Percentiles rank a stretch among this genome's conserved stretches.
Conservation (phyloP, 495 filamentous ascomycete genomes). For the Penicillium daleae region DNA sequence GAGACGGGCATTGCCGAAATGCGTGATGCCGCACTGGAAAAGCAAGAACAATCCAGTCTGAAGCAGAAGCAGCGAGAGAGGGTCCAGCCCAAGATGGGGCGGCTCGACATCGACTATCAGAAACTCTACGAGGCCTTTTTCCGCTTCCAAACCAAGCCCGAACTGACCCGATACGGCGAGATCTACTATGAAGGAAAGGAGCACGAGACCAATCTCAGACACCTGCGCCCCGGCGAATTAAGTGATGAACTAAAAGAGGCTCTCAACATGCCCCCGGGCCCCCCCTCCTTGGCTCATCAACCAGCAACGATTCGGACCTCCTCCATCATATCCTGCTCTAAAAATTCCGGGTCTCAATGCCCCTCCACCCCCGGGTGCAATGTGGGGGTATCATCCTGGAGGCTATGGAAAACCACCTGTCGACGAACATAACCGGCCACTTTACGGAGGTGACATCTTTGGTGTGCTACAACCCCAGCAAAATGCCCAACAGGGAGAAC, state of each 20-base stretch:
- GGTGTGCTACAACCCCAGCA: slow-evolving; percentile 73
- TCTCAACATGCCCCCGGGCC: slow-evolving; percentile 89
- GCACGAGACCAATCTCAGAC: slow-evolving; percentile 90
- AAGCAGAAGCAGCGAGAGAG: slow-evolving; percentile 96
- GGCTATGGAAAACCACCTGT: slow-evolving; percentile 96
- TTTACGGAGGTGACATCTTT: slow-evolving; percentile 94
- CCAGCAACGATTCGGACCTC: slow-evolving; percentile 90
- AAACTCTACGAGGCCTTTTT: slow-evolving; percentile 98
- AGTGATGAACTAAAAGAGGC: slow-evolving; percentile 91
- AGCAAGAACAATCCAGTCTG: slow-evolving; percentile 85
- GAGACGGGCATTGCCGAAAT: slow-evolving; percentile 98
- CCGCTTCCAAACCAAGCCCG: slow-evolving; percentile 92
- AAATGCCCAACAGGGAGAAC: slow-evolving; percentile 68
- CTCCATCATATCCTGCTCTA: slow-evolving; percentile 87
- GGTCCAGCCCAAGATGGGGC: slow-evolving; percentile 95
- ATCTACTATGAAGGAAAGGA: slow-evolving; percentile 99
- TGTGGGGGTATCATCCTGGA: slow-evolving; percentile 94
- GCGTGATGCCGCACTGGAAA: slow-evolving; percentile 94
- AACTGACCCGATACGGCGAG: slow-evolving; percentile 91
- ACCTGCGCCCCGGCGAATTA: slow-evolving; percentile 87
- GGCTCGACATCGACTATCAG: slow-evolving; percentile 96
- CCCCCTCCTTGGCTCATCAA: slow-evolving; percentile 98
- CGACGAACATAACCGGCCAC: slow-evolving; percentile 85
- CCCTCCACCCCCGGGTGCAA: slow-evolving; percentile 89
- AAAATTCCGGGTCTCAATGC: slow-evolving; percentile 95